Conservation (phyloP, 805 yeast species). For the Metschnikowia vanudenii region DNA sequence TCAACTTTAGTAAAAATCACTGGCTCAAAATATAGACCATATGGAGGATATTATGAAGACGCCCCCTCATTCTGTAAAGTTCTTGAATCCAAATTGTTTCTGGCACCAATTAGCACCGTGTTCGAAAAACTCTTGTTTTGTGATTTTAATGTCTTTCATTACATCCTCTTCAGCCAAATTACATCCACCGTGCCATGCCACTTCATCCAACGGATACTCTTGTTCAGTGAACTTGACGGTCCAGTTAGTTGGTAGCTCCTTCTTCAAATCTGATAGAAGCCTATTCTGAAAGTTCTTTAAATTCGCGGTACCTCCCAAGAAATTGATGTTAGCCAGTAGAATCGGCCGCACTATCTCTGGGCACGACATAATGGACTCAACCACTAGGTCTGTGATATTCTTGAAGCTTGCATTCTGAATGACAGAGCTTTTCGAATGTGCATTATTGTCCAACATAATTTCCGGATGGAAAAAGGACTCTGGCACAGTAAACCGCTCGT, state of each 20-base stretch:
- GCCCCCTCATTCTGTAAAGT: slow-evolving; percentile 12
- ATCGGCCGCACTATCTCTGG: slow-evolving; percentile 77
- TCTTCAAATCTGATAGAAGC: slow-evolving; percentile 56
- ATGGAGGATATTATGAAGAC: too few relatives aligned
- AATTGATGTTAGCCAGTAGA: slow-evolving; percentile 71
- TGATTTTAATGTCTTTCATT: slow-evolving; percentile 53
- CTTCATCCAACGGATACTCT: slow-evolving; percentile 23
- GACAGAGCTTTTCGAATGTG: slow-evolving; percentile 27
- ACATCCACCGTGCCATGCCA: slow-evolving; percentile 40
- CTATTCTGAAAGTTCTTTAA: slow-evolving; percentile 67
- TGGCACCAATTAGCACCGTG: slow-evolving; percentile 68
- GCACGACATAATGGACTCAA: slow-evolving; percentile 63
- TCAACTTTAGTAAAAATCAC: too few relatives aligned
- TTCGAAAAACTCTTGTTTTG: slow-evolving; percentile 81
- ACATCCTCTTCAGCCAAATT: slow-evolving; percentile 39
- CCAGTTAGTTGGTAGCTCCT: slow-evolving; percentile 73
- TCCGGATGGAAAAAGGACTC: slow-evolving; percentile 87
- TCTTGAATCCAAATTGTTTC: slow-evolving; percentile 48
- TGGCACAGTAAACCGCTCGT: slow-evolving; percentile 86
- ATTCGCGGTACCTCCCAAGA: slow-evolving; percentile 81
- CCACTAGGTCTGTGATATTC: slow-evolving; percentile 72
- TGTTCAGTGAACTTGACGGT: slow-evolving; percentile 49
- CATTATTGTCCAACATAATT: slow-evolving; percentile 44
- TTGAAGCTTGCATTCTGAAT: slow-evolving; percentile 54
- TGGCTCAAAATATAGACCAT: too few relatives aligned